Conservation (phyloP, 495 filamentous ascomycete genomes). For the Xylaria flabelliformis region DNA sequence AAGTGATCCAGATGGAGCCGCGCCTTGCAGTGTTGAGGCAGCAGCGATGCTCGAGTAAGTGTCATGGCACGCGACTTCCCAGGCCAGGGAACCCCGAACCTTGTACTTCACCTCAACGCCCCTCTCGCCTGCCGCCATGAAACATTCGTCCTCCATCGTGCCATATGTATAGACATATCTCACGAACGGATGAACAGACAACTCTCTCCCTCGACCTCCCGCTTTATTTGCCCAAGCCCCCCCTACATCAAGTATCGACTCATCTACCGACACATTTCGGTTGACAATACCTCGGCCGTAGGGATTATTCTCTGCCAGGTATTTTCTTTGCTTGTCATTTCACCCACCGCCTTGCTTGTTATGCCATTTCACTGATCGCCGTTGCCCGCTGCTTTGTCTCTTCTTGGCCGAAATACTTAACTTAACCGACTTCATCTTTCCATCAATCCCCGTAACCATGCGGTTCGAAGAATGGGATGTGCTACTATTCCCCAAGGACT, state of each 20-base stretch:
- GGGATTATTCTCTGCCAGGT: conserved; percentile 19
- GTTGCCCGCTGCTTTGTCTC: conserved; percentile 33
- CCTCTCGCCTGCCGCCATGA: neutral
- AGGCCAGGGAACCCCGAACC: neutral
- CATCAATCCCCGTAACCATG: conserved; percentile 57
- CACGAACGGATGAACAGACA: neutral
- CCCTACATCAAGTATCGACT: conserved; percentile 28
- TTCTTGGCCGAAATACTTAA: conserved; percentile 33
- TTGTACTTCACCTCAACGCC: neutral
- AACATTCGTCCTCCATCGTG: neutral
- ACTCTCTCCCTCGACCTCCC: conserved; percentile 9
- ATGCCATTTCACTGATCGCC: conserved; percentile 32
- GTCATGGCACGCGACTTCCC: neutral
- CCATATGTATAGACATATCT: neutral
- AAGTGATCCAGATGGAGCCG: neutral
- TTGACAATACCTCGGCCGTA: conserved; percentile 25
- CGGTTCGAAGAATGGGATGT: conserved; percentile 88
- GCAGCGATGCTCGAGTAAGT: neutral
- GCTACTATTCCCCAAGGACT: conserved; percentile 72
- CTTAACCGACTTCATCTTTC: conserved; percentile 31
- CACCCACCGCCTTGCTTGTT: conserved; percentile 24
- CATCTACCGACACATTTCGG: conserved; percentile 24
- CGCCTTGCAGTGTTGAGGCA: neutral
- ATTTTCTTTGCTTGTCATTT: conserved; percentile 25
- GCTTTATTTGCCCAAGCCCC: conserved; percentile 1